phyloP scores from a whole-genome alignment of 352 stramenopile species.

The Pythium sp. region DNA sequence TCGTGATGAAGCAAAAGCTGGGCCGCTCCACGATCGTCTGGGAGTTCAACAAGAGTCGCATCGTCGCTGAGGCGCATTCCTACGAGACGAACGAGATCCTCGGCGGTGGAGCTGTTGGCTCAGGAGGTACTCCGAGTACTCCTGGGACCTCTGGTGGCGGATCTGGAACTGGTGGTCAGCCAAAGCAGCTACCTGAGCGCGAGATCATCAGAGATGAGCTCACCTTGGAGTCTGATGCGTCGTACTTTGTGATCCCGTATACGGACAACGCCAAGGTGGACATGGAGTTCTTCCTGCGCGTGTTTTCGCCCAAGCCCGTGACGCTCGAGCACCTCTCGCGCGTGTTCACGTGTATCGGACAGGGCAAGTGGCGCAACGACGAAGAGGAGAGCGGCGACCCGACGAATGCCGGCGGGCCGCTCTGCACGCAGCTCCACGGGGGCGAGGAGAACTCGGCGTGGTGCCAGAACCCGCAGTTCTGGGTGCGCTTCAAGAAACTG shows the following conservation, averaged over 20 bases:
- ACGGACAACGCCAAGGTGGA: slow-evolving; percentile 79
- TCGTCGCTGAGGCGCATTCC: slow-evolving; percentile 71
- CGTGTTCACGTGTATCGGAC: slow-evolving; percentile 55
- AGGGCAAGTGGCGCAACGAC: slow-evolving; percentile 66
- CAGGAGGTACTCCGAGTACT: not conserved
- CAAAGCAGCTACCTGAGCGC: slow-evolving; percentile 61
- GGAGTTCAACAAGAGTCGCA: slow-evolving; percentile 61
- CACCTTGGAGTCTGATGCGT: slow-evolving; percentile 57
- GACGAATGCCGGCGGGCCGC: slow-evolving; percentile 67
- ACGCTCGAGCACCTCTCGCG: slow-evolving; percentile 69
- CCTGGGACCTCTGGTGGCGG: not conserved
- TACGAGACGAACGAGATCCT: slow-evolving; percentile 39
- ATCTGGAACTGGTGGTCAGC: not conserved
- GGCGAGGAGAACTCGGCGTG: slow-evolving; percentile 61
- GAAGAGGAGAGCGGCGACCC: slow-evolving; percentile 49
- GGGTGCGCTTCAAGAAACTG: slow-evolving; percentile 47
- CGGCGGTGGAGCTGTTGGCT: not conserved
- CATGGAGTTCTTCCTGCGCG: slow-evolving; percentile 88
- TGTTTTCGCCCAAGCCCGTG: slow-evolving; percentile 77
- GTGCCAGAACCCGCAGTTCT: slow-evolving; percentile 91
- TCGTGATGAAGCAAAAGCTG: slow-evolving; percentile 73
- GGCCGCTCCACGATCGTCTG: slow-evolving; percentile 58
- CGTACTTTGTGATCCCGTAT: slow-evolving; percentile 86
- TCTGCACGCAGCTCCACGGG: slow-evolving; percentile 42
- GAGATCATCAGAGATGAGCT: slow-evolving; percentile 80